These are phyloP conservation scores for Rutstroemia sp. DNA, from an alignment of 2,329 filamentous ascomycete genomes.

Conservation along the genomic window DNA sequence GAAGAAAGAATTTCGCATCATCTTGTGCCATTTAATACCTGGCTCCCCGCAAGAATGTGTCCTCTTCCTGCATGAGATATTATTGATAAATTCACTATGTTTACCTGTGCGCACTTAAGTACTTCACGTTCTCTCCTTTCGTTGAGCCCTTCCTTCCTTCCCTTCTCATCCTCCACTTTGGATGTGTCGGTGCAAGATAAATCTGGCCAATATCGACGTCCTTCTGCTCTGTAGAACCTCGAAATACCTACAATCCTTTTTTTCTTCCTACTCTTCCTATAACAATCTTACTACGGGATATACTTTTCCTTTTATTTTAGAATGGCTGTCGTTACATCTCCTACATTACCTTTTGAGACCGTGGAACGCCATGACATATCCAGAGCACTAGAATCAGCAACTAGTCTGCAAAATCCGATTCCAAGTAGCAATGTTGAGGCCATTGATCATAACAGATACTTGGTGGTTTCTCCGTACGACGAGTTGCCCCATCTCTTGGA, in stretches of 20 bases:
- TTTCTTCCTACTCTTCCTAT: neutral
- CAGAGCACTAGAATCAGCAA: neutral
- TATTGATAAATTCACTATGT: neutral
- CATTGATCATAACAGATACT: conserved; percentile 25
- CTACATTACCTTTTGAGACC: conserved; percentile 6
- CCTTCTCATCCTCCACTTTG: neutral
- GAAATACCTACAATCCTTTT: neutral
- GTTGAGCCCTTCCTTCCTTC: neutral
- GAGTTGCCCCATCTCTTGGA: conserved; percentile 65
- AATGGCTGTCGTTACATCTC: conserved; percentile 12
- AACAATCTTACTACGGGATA: neutral
- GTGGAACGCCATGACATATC: neutral
- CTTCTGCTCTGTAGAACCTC: neutral
- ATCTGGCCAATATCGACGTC: neutral
- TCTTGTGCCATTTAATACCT: conserved; percentile 1
- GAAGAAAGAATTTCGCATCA: neutral
- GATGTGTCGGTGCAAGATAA: neutral
- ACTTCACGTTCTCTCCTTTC: neutral
- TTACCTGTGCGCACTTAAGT: neutral
- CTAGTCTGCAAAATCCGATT: neutral
- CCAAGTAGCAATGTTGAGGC: neutral
- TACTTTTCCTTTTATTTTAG: neutral
- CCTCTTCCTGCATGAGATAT: neutral
- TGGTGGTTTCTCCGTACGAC: conserved; percentile 72
- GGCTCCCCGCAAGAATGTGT: neutral